Percentiles rank a stretch among this genome's conserved stretches.
Conservation (phyloP, 768 basidiomycete species). For the Scleroderma bovista region DNA sequence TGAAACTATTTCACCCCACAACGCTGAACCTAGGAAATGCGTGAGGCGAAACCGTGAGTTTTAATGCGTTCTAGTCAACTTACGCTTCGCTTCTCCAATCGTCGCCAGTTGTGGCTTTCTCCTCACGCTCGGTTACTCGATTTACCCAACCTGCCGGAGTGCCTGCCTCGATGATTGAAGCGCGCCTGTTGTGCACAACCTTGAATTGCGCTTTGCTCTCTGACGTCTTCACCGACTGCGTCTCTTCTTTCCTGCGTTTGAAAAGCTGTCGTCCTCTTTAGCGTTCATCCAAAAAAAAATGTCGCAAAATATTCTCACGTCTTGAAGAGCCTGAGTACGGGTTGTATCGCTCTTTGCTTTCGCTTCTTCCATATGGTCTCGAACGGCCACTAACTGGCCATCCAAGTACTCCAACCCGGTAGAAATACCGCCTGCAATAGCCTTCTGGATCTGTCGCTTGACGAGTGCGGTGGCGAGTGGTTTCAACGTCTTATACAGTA, state of each 20-base stretch:
- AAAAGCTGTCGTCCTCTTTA: constrained; percentile 40
- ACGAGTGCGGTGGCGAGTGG: constrained; percentile 78
- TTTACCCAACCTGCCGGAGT: constrained; percentile 72
- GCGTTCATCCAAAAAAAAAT: neutral
- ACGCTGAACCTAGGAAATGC: neutral
- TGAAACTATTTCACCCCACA: neutral
- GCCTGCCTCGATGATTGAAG: constrained; percentile 62
- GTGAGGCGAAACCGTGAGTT: neutral
- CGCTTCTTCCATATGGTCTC: constrained; percentile 71
- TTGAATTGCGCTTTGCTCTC: constrained; percentile 69
- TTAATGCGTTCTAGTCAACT: constrained; percentile 10
- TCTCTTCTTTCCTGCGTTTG: constrained; percentile 50
- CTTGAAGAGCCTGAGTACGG: constrained; percentile 52
- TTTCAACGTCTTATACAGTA: constrained; percentile 79
- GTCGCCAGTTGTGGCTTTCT: constrained; percentile 36
- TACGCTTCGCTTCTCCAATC: constrained; percentile 54
- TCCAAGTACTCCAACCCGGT: constrained; percentile 86
- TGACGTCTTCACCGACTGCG: constrained; percentile 23
- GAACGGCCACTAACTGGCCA: constrained; percentile 81
- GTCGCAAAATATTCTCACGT: constrained; percentile 35
- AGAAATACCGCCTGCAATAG: constrained; percentile 58
- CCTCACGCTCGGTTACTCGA: constrained; percentile 40
- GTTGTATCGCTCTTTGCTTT: constrained; percentile 36
- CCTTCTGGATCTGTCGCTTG: constrained; percentile 64
- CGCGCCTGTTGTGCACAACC: constrained; percentile 65